Base-by-base conservation (phyloP, 2,329 filamentous ascomycete genomes). In the Metarhizium guizhouense region DNA sequence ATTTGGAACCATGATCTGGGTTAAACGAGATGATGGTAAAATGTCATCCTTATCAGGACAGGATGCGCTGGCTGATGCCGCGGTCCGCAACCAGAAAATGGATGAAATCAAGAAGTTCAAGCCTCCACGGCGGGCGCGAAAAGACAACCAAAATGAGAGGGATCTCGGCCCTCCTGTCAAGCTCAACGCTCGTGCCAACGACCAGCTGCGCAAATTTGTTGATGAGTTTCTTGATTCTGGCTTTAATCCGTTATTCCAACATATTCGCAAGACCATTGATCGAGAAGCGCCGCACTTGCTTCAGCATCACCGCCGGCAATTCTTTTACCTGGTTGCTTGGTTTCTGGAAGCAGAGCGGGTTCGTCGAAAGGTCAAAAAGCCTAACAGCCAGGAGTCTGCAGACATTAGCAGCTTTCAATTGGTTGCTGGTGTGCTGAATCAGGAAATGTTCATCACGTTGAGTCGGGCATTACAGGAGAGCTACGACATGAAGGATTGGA, bases 1-100 rank as follows among this genome's bases (percentile, higher is more conserved):
- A 38, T 99, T 97, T 65, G 94, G 94, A 3, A 95, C 92, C 11
- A 97, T 97, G 89, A 85, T 96, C 38, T 97, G 93, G 92, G 84
- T 99, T 42, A 90, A 95, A 73, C 80, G 92, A 55, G 88, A 91
- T 51, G 87, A 92, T 62, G 85, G 87, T 52, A 92, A 92, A 65
- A 82, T 94, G 63, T 87, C 89, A 0, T 91, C 92, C 0, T 81
- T 99, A 2, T 92, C 91, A 0, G 94, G 94, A 1, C 93, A 97
- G 67, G 87, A 91, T 63, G 88, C 88, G 4, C 80, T 99, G 48
- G 81, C 84, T 3, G 85, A 90, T 63, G 81, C 84, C 6, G 80
- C 87, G 8, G 81, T 82, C 43, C 87, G 88, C 6, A 81, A 96
- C 61, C 80, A 88, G 52, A 95, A 96, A 68, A 91, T 99, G 83